Evolutionary conservation across 352 stramenopile genomes (phyloP), one percentile per base, ranked within the genome.

Genomic region (Globisporangium abappressorium): DNA sequence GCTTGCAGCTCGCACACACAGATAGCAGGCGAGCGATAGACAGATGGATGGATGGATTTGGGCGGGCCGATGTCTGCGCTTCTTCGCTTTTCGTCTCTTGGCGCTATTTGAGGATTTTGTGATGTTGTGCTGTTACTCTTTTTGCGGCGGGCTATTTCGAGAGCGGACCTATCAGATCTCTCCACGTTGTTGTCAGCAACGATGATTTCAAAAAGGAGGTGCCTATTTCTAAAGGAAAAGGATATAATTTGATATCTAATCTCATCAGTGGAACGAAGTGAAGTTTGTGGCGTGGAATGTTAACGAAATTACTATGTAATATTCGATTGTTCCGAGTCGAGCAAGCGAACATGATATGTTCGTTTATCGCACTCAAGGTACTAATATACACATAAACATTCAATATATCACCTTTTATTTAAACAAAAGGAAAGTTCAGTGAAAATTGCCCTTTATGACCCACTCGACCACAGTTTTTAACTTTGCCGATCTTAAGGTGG

Each of bases 111-210:
- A 20, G 20, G 57, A 54, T 53, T 53, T 54, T 33, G 30, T 5
- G 30, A 33, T 33, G 57, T 34, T 7, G n/a, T 51, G 43, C 43
- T 51, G 43, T 22, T 51, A 11, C 18, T 5, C 18, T 49, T 49
- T n/a, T 62, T 62, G 15, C 54, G 28, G 38, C 4, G 38, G 38
- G 54, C 54, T 46, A 60, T 60, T 43, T 60, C 15, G 20, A 60
- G 51, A 56, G 51, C 18, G 55, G 18, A 59, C 60, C 60, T 65
- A 65, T 65, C 60, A 33, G 28, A 57, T 12, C 60, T 65, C 41
- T 65, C 60, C 60, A 65, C 60, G 60, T 65, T 30, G 41, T 47
- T 28, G 41, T 41, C n/a, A 38, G 12, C 11, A 63, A 63, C 24
- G 56, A n/a, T 62, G 28, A n/a, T 20, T 61, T 61, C 41, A 24